Conservation (phyloP, 805 yeast genomes). For the Wickerhamiella sorbophila region DNA sequence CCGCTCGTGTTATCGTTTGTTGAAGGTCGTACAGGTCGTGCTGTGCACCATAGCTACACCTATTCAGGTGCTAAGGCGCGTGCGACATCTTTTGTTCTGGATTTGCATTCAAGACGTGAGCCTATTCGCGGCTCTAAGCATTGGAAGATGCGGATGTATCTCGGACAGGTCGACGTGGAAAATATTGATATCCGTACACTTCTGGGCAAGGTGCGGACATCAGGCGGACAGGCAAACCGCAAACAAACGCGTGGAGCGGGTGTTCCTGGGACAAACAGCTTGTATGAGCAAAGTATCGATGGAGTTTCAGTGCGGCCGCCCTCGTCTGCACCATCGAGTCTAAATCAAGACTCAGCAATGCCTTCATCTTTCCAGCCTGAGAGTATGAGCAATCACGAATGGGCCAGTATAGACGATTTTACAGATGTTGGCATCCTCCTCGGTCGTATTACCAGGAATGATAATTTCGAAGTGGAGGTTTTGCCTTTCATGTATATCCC, state of each 20-base stretch:
- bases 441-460: slow-evolving; percentile 10
- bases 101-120: slow-evolving; percentile 46
- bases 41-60: slow-evolving; percentile 28
- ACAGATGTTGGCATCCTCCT: slow-evolving; percentile 42
- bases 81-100: slow-evolving; percentile 42
- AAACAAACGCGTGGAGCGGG: not conserved
- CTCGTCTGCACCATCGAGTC: not conserved
- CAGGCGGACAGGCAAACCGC: not conserved
- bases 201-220: slow-evolving; percentile 30
- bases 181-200: slow-evolving; percentile 57
- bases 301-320: not conserved
- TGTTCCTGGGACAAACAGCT: not conserved
- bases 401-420: slow-evolving; percentile 71
- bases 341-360: not conserved
- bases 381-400: slow-evolving; percentile 21
- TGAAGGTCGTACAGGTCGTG: slow-evolving; percentile 31
- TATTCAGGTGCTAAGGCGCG: slow-evolving; percentile 58
- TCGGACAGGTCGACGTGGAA: slow-evolving; percentile 55
- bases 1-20: slow-evolving; percentile 67
- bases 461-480: slow-evolving; percentile 31
- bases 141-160: slow-evolving; percentile 40
- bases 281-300: not conserved
- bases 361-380: slow-evolving; percentile 6
- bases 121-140: slow-evolving; percentile 28
- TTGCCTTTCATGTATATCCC: slow-evolving; percentile 56